Evolutionary conservation across 2,329 filamentous ascomycete species (phyloP).

Genomic region (Mycocentrospora acerina): DNA sequence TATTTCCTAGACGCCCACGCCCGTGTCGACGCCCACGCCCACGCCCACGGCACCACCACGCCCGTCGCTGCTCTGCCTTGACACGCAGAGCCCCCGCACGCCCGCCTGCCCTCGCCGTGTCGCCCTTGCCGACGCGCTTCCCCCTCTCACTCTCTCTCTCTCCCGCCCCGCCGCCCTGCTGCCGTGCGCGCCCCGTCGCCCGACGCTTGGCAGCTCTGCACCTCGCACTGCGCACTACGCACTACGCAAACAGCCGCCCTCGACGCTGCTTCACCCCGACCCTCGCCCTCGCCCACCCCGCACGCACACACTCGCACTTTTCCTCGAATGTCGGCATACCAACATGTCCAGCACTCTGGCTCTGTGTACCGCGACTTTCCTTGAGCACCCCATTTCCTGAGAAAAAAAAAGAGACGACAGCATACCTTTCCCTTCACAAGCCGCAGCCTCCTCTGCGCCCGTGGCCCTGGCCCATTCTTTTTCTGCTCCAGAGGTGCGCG

Average conservation of each 20-base stretch:
- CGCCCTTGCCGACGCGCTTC: slow-evolving; percentile 3
- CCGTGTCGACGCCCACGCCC: no score
- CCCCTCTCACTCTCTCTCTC: slow-evolving; percentile 3
- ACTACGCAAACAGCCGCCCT: slow-evolving; percentile 12
- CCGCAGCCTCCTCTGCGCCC: slow-evolving; percentile 23
- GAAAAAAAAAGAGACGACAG: no score
- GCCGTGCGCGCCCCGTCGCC: slow-evolving; percentile 1
- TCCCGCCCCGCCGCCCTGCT: slow-evolving; percentile 1
- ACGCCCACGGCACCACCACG: neutral
- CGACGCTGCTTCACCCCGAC: slow-evolving; percentile 13
- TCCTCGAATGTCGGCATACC: slow-evolving; percentile 48
- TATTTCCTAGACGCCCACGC: slow-evolving; percentile 1
- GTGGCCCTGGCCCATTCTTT: slow-evolving; percentile 25
- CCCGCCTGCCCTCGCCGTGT: slow-evolving; percentile 6
- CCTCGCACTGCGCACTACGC: neutral
- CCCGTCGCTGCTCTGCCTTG: neutral
- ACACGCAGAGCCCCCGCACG: slow-evolving; percentile 4
- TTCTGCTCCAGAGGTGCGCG: slow-evolving; percentile 7
- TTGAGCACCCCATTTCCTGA: slow-evolving; percentile 54
- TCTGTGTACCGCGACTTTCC: slow-evolving; percentile 51
- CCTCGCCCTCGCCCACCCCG: slow-evolving; percentile 8
- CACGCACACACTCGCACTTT: slow-evolving; percentile 14
- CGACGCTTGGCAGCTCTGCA: neutral
- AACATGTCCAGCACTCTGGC: slow-evolving; percentile 53
- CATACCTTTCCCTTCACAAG: slow-evolving; percentile 32